phyloP scores from a whole-genome alignment of 805 yeast genomes.

The Citeromyces nyonsensis region DNA sequence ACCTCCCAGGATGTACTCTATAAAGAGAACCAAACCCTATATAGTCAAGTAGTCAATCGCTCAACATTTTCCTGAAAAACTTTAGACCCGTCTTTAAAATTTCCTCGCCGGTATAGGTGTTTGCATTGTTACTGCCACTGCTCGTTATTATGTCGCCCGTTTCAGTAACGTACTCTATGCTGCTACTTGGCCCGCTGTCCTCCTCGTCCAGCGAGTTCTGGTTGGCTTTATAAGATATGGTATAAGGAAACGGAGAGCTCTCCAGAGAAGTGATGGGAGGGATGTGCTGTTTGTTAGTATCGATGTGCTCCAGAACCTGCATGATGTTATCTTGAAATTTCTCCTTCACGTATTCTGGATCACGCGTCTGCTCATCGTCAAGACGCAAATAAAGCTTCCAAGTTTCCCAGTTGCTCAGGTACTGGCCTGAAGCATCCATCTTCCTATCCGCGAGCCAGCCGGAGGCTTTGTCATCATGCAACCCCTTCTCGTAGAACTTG shows the following conservation, averaged over 20 bases:
- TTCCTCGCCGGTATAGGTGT: slow-evolving; percentile 13
- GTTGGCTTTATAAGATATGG: slow-evolving; percentile 14
- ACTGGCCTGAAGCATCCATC: slow-evolving; percentile 16
- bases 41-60: slow-evolving; percentile 4
- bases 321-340: slow-evolving; percentile 24
- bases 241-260: slow-evolving; percentile 47
- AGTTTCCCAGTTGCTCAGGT: slow-evolving; percentile 45
- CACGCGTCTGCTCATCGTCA: slow-evolving; percentile 2
- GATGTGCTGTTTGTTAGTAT: slow-evolving; percentile 44
- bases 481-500: slow-evolving; percentile 4
- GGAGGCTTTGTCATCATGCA: slow-evolving; percentile 7
- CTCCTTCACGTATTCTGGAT: slow-evolving; percentile 8
- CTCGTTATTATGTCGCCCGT: slow-evolving; percentile 10
- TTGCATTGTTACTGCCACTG: slow-evolving; percentile 3
- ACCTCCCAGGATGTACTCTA: too few relatives aligned
- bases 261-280: slow-evolving; percentile 64
- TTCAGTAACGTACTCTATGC: slow-evolving; percentile 13
- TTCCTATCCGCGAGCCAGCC: background rate
- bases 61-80: slow-evolving; percentile 25
- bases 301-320: slow-evolving; percentile 34
- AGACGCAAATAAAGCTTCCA: slow-evolving; percentile 45
- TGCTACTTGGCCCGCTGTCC: slow-evolving; percentile 2
- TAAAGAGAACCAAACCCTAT: too few relatives aligned
- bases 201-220: slow-evolving; percentile 5
- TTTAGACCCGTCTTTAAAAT: slow-evolving; percentile 16